Percentiles rank a stretch among this genome's conserved stretches.
These are phyloP conservation scores for Kregervanrija delftensis DNA, from an alignment of 805 yeast species.

Conservation along the genomic window DNA sequence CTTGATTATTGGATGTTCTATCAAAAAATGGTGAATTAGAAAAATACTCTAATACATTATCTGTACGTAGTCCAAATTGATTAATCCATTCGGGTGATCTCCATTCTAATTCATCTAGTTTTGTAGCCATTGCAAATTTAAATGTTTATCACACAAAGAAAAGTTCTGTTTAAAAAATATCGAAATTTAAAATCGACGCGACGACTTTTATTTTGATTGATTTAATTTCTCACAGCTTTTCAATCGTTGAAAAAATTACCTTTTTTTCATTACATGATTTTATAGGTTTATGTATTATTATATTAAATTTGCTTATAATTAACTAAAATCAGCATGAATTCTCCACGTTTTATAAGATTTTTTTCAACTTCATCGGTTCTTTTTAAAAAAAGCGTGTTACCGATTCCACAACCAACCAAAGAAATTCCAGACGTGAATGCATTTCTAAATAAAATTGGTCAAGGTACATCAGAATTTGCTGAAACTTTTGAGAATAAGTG, in stretches of 20 bases:
- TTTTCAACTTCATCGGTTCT: constrained; percentile 8
- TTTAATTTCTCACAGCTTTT: too few relatives aligned
- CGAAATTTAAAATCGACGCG: too few relatives aligned
- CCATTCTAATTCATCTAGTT: constrained; percentile 91
- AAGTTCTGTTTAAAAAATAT: too few relatives aligned
- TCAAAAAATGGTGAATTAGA: constrained; percentile 93
- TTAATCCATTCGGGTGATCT: constrained; percentile 97
- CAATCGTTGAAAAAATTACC: too few relatives aligned
- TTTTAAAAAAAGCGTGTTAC: constrained; percentile 1
- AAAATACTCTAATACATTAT: constrained; percentile 88
- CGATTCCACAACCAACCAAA: constrained; percentile 45
- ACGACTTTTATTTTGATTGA: too few relatives aligned
- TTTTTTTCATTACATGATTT: too few relatives aligned
- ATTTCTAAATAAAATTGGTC: constrained; percentile 74
- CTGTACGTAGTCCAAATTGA: constrained; percentile 76
- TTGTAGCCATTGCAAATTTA: constrained; percentile 20
- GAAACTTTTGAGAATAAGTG: constrained; percentile 65
- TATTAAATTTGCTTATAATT: background rate
- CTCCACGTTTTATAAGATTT: background rate
- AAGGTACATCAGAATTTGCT: constrained; percentile 58
- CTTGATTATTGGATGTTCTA: constrained; percentile 89
- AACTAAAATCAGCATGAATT: background rate
- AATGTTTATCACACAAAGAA: background rate
- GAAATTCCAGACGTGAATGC: constrained; percentile 62
- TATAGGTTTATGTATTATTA: too few relatives aligned